Percentiles rank a stretch among this genome's conserved stretches.
phyloP scores from a whole-genome alignment of 495 filamentous ascomycete species.

The Hypoxylon fuscum region DNA sequence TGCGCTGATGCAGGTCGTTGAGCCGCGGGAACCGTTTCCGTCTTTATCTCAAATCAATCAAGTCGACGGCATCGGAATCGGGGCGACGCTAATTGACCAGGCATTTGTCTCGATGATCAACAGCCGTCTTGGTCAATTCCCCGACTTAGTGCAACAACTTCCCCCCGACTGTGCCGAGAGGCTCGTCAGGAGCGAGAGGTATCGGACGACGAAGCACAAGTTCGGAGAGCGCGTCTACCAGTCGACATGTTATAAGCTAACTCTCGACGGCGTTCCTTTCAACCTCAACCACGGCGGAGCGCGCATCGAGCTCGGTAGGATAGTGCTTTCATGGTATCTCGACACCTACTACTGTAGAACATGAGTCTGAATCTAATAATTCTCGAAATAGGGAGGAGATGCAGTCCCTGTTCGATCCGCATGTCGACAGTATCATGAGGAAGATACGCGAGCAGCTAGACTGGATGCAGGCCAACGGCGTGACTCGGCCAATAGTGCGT shows the following conservation, averaged over 20 bases:
- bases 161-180: conserved; percentile 42
- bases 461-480: conserved; percentile 56
- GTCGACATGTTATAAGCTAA: conserved; percentile 43
- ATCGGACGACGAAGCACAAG: conserved; percentile 50
- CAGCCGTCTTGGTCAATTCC: conserved; percentile 35
- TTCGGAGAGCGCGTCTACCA: conserved; percentile 50
- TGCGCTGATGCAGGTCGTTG: conserved; percentile 48
- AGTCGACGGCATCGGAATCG: conserved; percentile 51
- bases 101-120: conserved; percentile 45
- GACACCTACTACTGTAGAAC: neutral
- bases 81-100: conserved; percentile 49
- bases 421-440: conserved; percentile 61
- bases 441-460: conserved; percentile 65
- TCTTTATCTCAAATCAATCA: conserved; percentile 46
- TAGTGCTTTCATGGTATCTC: conserved; percentile 44
- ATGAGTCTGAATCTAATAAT: conserved; percentile 14
- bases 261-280: conserved; percentile 46
- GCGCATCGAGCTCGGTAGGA: conserved; percentile 51
- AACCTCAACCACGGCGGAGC: conserved; percentile 49
- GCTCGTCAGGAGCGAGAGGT: conserved; percentile 45
- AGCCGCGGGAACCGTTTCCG: conserved; percentile 40
- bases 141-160: conserved; percentile 36
- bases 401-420: conserved; percentile 63
- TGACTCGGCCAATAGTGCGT: conserved; percentile 58
- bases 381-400: conserved; percentile 53